Conservation (phyloP, 139 green algal species). For the Trebouxia sp. region DNA sequence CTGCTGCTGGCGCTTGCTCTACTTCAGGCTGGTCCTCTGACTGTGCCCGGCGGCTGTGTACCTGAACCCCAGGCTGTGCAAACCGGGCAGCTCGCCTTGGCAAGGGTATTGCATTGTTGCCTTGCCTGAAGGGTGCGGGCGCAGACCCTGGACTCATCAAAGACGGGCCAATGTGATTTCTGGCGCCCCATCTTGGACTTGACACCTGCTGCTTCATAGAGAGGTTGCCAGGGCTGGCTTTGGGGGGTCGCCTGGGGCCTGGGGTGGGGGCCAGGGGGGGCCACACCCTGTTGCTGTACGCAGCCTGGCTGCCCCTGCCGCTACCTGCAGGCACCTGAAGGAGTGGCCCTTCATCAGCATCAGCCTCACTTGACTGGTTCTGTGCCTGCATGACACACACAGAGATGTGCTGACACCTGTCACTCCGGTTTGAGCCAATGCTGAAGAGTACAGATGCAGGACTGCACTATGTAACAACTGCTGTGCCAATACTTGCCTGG, state of each 20-base stretch:
- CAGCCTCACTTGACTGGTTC: background rate
- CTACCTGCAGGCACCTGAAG: background rate
- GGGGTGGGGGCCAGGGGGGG: background rate
- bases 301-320: too few species aligned
- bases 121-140: background rate
- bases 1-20: background rate
- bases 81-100: background rate
- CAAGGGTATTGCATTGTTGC: background rate
- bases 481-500: too few species aligned
- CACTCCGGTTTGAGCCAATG: background rate
- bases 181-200: background rate
- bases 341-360: background rate
- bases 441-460: too few species aligned
- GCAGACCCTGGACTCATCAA: background rate
- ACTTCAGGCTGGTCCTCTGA: conserved; percentile 12
- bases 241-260: background rate
- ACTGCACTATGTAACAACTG: background rate
- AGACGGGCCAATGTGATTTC: background rate
- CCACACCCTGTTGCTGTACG: too few species aligned
- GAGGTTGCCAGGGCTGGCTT: conserved; percentile 2
- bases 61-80: background rate
- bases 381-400: background rate
- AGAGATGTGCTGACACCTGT: background rate
- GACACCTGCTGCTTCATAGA: conserved; percentile 11
- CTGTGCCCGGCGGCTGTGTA: background rate